Evolutionary conservation across 805 yeast species (phyloP).

Genomic region (Lachancea waltii): DNA sequence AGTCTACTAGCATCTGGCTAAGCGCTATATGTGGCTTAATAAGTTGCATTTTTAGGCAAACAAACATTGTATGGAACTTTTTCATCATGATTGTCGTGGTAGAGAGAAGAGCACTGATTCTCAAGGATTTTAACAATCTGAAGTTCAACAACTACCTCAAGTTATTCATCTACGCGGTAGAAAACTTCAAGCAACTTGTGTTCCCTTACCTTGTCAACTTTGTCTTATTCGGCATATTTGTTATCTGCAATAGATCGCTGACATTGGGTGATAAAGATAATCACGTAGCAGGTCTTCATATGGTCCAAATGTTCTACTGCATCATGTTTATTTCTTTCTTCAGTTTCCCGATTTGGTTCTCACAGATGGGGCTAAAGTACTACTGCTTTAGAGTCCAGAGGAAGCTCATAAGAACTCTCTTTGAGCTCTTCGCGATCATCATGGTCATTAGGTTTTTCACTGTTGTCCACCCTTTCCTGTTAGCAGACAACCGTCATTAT

Average conservation of each 20-base stretch:
- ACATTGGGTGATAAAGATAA: constrained; percentile 89
- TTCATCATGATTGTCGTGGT: constrained; percentile 50
- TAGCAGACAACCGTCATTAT: constrained; percentile 92
- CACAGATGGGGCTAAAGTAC: constrained; percentile 34
- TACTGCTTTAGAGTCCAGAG: constrained; percentile 34
- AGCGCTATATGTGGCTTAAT: constrained; percentile 53
- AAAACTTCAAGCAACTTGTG: constrained; percentile 30
- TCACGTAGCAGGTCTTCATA: constrained; percentile 64
- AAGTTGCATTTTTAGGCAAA: constrained; percentile 78
- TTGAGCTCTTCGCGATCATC: constrained; percentile 36
- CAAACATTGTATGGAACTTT: constrained; percentile 82
- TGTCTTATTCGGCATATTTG: constrained; percentile 47
- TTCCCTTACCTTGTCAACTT: constrained; percentile 52
- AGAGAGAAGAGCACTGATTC: constrained; percentile 43
- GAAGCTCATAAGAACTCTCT: constrained; percentile 25
- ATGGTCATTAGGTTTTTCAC: constrained; percentile 54
- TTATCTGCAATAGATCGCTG: constrained; percentile 69
- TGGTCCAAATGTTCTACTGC: constrained; percentile 80
- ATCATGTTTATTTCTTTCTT: constrained; percentile 54
- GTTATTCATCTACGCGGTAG: constrained; percentile 33
- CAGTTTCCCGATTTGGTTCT: constrained; percentile 69
- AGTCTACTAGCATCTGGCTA: constrained; percentile 31
- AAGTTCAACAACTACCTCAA: constrained; percentile 37
- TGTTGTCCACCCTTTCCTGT: constrained; percentile 77
- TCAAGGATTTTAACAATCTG: constrained; percentile 35